A percentile compares a stretch with the other conserved stretches of the same genome.
Conservation (phyloP, 768 basidiomycete genomes). For the Cystobasidium tubakii region DNA sequence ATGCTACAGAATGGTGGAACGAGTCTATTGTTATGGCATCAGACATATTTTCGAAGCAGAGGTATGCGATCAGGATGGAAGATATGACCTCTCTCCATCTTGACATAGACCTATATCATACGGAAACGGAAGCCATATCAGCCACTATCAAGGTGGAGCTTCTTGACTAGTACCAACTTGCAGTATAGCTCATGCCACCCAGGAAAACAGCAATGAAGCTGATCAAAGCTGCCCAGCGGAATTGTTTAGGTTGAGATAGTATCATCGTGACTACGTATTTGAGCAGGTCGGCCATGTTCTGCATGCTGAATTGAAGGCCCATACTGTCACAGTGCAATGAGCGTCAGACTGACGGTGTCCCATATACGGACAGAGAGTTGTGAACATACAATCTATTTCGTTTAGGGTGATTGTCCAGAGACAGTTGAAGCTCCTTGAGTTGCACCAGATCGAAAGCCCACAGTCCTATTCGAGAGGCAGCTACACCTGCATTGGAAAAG, state of each 20-base stretch:
- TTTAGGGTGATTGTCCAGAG: slow-evolving; percentile 53
- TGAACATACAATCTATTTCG: slow-evolving; percentile 51
- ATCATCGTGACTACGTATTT: slow-evolving; percentile 51
- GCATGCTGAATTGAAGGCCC: slow-evolving; percentile 51
- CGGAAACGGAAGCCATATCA: neutral
- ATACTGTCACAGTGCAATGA: slow-evolving; percentile 44
- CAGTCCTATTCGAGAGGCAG: slow-evolving; percentile 54
- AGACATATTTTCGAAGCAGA: slow-evolving; percentile 16
- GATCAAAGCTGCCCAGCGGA: slow-evolving; percentile 50
- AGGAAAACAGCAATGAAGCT: slow-evolving; percentile 49
- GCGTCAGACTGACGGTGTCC: too few species aligned
- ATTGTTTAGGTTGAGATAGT: slow-evolving; percentile 49
- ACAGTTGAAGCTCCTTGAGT: slow-evolving; percentile 55
- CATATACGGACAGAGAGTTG: too few species aligned
- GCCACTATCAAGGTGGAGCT: too few species aligned
- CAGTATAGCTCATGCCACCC: slow-evolving; percentile 41
- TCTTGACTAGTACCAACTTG: neutral
- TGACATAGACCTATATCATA: slow-evolving; percentile 39
- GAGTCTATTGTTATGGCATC: neutral
- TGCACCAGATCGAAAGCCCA: slow-evolving; percentile 59
- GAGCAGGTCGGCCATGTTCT: slow-evolving; percentile 48
- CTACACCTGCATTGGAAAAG: slow-evolving; percentile 52
- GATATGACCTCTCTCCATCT: slow-evolving; percentile 45
- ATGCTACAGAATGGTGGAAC: neutral
- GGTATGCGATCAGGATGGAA: slow-evolving; percentile 40